Base-by-base conservation (phyloP, 2,329 filamentous ascomycete species). In the Fusarium sp. region DNA sequence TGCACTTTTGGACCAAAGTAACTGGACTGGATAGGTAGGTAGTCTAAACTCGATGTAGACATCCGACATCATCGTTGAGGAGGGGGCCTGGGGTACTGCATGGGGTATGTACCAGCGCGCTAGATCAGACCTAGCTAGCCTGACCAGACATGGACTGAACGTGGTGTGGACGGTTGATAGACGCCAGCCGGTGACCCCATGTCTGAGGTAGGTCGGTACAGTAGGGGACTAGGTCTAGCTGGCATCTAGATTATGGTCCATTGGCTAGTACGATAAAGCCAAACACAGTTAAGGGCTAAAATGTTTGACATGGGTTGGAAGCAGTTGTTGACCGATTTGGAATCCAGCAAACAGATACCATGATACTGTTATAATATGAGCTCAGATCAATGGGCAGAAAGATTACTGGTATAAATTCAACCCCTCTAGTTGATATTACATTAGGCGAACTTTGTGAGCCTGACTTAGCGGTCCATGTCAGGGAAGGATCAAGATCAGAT, bases 141-240 rank as follows among this genome's bases (percentile, higher is more conserved):
- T 6, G 23, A 45, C 26, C 42, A 50, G 42, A 58, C 47, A 23
- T 38, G n/a, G 33, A 20, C 57, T 62, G 57, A 65, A 51, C 53
- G 62, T 74, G 67, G 71, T 66, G 62, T 70, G 70, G 62, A 63
- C 41, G 62, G 62, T 70, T 73, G 69, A 72, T 57, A 60, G 65
- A 71, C 65, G 58, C 65, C 56, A 57, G 70, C 59, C 45, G 49
- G 70, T 73, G 72, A 70, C 52, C 67, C 69, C 67, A 71, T 73
- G 41, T 55, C 41, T 59, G 23, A 47, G 52, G 58, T 34, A 30
- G 8, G 30, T 30, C n/a, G 41, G 41, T 44, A 4, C n/a, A 23
- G 41, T 44, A 12, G 41, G 23, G n/a, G 41, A 16, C 16, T 20
- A 37, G 47, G 47, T 15, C 47, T 15, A n/a, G 23, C 47, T 15